phyloP scores from a whole-genome alignment of 306 rosid genomes.

The Prinsepia uniflora region DNA sequence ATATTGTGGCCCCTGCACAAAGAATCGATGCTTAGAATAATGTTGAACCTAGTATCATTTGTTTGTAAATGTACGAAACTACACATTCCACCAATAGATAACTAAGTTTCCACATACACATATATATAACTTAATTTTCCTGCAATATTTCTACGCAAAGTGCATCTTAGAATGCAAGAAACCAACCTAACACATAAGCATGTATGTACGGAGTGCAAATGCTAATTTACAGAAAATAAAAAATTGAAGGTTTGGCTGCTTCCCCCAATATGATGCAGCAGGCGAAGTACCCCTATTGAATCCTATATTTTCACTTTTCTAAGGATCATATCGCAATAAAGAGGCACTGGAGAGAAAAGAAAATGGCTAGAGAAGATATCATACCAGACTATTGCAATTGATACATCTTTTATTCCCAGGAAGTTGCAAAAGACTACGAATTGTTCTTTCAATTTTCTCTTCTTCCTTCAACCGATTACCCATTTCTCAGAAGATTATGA shows the following conservation, averaged over 20 bases:
- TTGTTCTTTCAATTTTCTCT: constrained; percentile 51
- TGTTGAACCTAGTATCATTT: constrained; percentile 1
- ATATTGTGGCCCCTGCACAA: constrained; percentile 87
- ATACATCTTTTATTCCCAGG: constrained; percentile 81
- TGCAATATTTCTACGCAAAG: not conserved
- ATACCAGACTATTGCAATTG: constrained; percentile 84
- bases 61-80: not conserved
- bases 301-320: not conserved
- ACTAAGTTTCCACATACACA: not conserved
- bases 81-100: not conserved
- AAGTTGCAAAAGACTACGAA: constrained; percentile 68
- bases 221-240: not conserved
- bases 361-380: constrained; percentile 1
- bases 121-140: not conserved
- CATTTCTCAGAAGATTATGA: constrained; percentile 39
- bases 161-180: not conserved
- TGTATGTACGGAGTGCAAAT: not conserved
- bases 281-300: not conserved
- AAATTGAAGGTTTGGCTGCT: not conserved
- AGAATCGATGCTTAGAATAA: constrained; percentile 6
- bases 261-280: not conserved
- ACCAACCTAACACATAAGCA: not conserved
- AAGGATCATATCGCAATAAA: not conserved
- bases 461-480: constrained; percentile 61
- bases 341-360: not conserved